Percentiles rank a stretch among this genome's conserved stretches.
These are phyloP conservation scores for Coffea eugenioides DNA, from an alignment of 257 asterid genomes.

Conservation along the genomic window DNA sequence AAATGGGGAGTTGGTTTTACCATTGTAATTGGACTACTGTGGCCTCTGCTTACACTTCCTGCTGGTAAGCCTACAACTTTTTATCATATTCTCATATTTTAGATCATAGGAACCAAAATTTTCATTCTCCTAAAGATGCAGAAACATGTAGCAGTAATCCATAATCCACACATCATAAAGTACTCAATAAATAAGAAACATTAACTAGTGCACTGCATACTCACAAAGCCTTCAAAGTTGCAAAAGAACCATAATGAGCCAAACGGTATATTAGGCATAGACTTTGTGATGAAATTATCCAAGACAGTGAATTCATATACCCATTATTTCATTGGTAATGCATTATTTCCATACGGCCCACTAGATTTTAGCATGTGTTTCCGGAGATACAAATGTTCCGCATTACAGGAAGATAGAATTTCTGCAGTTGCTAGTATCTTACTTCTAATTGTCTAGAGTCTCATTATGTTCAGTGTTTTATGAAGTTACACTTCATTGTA, in stretches of 20 bases:
- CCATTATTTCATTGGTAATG: background rate
- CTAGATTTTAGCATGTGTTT: too few relatives aligned
- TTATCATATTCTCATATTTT: background rate
- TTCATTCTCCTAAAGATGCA: background rate
- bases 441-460: background rate
- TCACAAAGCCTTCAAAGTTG: background rate
- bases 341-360: background rate
- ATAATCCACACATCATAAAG: background rate
- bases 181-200: background rate
- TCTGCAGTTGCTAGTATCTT: background rate
- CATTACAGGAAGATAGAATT: background rate
- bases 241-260: background rate
- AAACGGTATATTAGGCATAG: background rate
- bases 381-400: background rate
- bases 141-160: background rate
- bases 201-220: background rate
- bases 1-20: slow-evolving; percentile 92
- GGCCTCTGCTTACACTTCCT: slow-evolving; percentile 92
- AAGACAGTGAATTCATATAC: too few relatives aligned
- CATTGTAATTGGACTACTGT: slow-evolving; percentile 53
- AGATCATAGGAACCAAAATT: background rate
- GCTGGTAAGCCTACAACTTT: slow-evolving; percentile 44
- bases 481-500: background rate
- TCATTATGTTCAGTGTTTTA: background rate
- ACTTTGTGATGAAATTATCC: too few relatives aligned